Base-by-base conservation (phyloP, 176 grass and related monocot genomes). In the Oryza glaberrima region DNA sequence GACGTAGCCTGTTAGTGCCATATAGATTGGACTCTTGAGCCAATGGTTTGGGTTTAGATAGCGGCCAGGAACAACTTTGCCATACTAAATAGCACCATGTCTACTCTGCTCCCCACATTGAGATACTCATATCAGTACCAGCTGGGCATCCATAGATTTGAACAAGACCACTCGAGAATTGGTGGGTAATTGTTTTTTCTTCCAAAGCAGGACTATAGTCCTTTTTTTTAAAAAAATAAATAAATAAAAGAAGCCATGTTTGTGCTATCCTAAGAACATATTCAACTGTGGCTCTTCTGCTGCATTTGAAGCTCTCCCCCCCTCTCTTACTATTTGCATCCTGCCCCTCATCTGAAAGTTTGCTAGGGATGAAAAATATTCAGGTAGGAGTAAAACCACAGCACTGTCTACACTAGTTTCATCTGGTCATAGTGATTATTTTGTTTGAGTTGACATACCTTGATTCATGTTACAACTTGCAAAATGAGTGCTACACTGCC, bases 121-220 rank as follows among this genome's bases (percentile, higher is more conserved):
- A 86, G 45, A 90, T 86, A 46, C 54, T 26, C 43, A 11, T 81
- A 65, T 72, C 73, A 32, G 67, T 66, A 63, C 79, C 65, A 82
- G 72, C 20, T 70, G 72, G 28, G 12, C 35, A 72, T 72, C 52
- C 52, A 43, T 64, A 77, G 23, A 15, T 26, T 60, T 35, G 52
- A 54, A 58, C 44, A 72, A 25, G 75, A 34, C 22, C 14, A 81
- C 38, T 5, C 76, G 45, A 34, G 10, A 45, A 41, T 45, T 72
- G 23, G 54, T 65, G 38, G 69, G 5, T 2, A 34, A 15, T 46
- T 34, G 11, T 36, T 46, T 65, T 69, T 34, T 58, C 12, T 65
- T 23, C 17, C 14, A 74, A 83, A 74, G 47, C 66, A 25, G 14
- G 19, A 56, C 13, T 36, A 19, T 20, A 36, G 17, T 16, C 9